Conservation (phyloP, 208 protist species). For the Leishmania lainsoni region DNA sequence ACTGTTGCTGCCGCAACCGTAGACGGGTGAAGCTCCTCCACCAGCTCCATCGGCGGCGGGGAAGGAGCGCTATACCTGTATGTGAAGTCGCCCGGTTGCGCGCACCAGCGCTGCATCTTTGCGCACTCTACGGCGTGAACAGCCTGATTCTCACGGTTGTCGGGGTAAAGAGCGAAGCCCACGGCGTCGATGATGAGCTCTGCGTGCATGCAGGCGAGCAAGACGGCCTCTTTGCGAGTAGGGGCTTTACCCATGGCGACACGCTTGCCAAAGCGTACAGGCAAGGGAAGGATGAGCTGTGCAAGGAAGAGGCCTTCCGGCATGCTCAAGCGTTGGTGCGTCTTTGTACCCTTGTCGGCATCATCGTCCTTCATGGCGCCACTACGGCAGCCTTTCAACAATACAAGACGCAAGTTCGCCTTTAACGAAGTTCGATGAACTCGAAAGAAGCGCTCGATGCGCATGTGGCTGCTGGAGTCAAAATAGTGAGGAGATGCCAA, state of each 20-base stretch:
- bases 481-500: slow-evolving; percentile 72
- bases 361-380: neutral
- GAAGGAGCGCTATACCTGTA: slow-evolving; percentile 54
- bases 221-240: slow-evolving; percentile 56
- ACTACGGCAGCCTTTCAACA: neutral
- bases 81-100: slow-evolving; percentile 45
- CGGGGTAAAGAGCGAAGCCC: slow-evolving; percentile 76
- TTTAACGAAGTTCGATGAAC: slow-evolving; percentile 42
- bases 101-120: slow-evolving; percentile 74
- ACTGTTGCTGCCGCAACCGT: slow-evolving; percentile 2
- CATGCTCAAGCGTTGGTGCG: neutral
- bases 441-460: slow-evolving; percentile 64
- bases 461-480: slow-evolving; percentile 48
- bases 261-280: slow-evolving; percentile 67
- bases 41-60: slow-evolving; percentile 62
- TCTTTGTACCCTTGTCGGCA: neutral
- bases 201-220: slow-evolving; percentile 89
- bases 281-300: slow-evolving; percentile 74
- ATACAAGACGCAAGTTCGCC: slow-evolving; percentile 30
- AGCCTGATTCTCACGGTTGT: slow-evolving; percentile 40
- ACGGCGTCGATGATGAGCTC: slow-evolving; percentile 89
- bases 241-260: slow-evolving; percentile 71
- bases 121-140: slow-evolving; percentile 71
- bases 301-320: slow-evolving; percentile 45
- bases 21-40: slow-evolving; percentile 2